These are phyloP conservation scores for Saccharomyces mikatae DNA, from an alignment of 805 yeast species.

Conservation along the genomic window DNA sequence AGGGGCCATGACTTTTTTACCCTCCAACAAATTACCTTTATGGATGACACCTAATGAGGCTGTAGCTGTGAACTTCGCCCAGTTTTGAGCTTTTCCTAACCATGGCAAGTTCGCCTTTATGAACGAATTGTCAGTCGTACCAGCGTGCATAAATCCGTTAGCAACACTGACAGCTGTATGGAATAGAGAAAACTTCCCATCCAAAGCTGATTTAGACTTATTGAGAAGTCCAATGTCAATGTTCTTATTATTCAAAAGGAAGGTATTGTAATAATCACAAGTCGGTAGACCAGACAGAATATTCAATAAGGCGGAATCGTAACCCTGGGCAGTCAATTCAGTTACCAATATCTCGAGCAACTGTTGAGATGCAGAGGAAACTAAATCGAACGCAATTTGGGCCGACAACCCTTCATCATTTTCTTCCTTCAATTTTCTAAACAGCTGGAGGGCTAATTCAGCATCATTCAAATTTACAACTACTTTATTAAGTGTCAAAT, in stretches of 20 bases:
- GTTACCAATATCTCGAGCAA: constrained; percentile 53
- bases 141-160: constrained; percentile 91
- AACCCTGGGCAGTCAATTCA: constrained; percentile 29
- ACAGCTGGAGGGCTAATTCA: constrained; percentile 57
- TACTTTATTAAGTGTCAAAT: constrained; percentile 74
- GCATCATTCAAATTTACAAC: constrained; percentile 82
- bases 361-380: constrained; percentile 85
- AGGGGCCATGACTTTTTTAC: constrained; percentile 77
- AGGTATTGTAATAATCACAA: constrained; percentile 85
- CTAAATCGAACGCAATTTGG: constrained; percentile 94
- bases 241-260: constrained; percentile 76
- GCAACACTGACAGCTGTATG: constrained; percentile 94
- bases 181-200: constrained; percentile 87
- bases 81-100: constrained; percentile 94
- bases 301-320: constrained; percentile 44
- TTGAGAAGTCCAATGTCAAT: constrained; percentile 77
- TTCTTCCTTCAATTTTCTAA: constrained; percentile 42
- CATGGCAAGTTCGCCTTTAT: constrained; percentile 87
- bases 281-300: constrained; percentile 89
- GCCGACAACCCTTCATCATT: constrained; percentile 58
- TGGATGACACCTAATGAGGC: constrained; percentile 97
- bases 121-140: constrained; percentile 91
- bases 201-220: constrained; percentile 71
- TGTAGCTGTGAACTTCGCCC: constrained; percentile 97
- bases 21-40: constrained; percentile 88